Base-by-base conservation (phyloP, 805 yeast genomes). In the Isabelozyma gotoi region DNA sequence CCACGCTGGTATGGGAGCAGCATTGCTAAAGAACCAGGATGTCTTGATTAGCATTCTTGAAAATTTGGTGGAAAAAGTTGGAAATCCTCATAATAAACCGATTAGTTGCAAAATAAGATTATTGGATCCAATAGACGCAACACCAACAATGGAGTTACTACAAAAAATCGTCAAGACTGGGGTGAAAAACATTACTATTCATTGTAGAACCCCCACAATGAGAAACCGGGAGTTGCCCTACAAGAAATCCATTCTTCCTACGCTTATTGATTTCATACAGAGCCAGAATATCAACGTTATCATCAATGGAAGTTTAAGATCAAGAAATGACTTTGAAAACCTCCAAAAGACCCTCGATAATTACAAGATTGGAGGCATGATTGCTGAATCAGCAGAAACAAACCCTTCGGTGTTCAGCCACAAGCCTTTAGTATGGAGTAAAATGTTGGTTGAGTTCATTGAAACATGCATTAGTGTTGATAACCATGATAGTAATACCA, bases 1-100 rank as follows among this genome's bases (percentile, higher is more conserved):
- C 2, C 99, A 94, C 63, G 76, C 95, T 0, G 99, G 99, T 1
- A 94, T 94, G 98, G 99, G 99, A 4, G 96, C 98, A 2, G 97
- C 96, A 0, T 70, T 94, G 37, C 70, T 94, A 43, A 71, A 75
- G 24, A 88, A 91, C 0, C 97, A 98, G 0, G 96, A 88, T 36
- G 67, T 79, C 32, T 71, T 94, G 14, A 85, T 84, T 50, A 74
- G 75, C 12, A 94, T 94, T 21, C 66, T 94, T 47, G 63, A 64
- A 3, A 75, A 77, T 6, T 67, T 94, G 39, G 97, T 94, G 2
- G 75, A 75, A 18, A 73, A 89, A 49, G 91, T 94, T 1, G 99
- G 99, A 5, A 72, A 64, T 42, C 95, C 95, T 4, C 62, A 77
- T 55, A 65, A 73, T 15, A 88, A 89, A 52, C 89, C 96, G 19